A percentile compares a stretch with the other conserved stretches of the same genome.
Conservation (phyloP, 257 asterid genomes). For the Solanum stenotomum region DNA sequence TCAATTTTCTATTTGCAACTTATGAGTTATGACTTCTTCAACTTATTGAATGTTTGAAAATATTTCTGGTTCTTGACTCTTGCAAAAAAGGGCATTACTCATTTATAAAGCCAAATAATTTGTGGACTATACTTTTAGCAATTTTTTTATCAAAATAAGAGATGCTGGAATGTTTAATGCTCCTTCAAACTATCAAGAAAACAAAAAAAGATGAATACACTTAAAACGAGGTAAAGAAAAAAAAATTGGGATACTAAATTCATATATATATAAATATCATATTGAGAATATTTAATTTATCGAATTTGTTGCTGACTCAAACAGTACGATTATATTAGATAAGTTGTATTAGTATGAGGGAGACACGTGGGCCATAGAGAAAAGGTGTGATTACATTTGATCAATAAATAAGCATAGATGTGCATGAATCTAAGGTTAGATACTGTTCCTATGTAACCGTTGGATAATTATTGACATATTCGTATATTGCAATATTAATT, state of each 20-base stretch:
- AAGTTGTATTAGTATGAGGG: background rate
- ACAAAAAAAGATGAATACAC: rapidly evolving
- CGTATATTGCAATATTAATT: background rate
- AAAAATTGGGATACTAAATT: too few relatives aligned
- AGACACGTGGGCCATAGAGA: constrained; percentile 22
- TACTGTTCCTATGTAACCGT: background rate
- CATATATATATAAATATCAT: background rate
- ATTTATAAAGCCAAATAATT: background rate
- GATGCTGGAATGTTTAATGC: too few relatives aligned
- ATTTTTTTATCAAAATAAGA: background rate
- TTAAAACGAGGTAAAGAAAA: too few relatives aligned
- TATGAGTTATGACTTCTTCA: background rate
- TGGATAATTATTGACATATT: background rate
- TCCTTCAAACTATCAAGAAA: too few relatives aligned
- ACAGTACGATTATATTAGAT: background rate
- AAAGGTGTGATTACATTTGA: constrained; percentile 1
- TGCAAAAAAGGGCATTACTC: background rate
- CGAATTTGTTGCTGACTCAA: rapidly evolving
- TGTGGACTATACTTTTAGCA: background rate
- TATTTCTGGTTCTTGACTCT: background rate
- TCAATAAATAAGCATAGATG: background rate
- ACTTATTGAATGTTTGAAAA: background rate
- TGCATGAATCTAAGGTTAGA: constrained; percentile 18
- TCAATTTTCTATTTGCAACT: background rate
- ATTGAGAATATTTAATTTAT: too few relatives aligned